Conservation (phyloP, 2,329 filamentous ascomycete genomes). For the Penicillium sp. region DNA sequence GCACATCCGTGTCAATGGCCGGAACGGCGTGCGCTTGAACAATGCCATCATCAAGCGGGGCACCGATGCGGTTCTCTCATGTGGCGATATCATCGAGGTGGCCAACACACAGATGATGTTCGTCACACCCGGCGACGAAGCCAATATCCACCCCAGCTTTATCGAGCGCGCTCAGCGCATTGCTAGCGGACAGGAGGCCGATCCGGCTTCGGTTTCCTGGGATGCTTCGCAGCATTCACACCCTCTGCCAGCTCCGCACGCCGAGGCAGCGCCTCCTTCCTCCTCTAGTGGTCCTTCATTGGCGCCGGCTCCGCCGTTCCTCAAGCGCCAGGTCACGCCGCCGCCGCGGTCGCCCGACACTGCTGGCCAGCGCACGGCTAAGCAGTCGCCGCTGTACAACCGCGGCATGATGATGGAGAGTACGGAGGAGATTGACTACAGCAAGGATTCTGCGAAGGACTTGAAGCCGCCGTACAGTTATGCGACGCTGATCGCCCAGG, state of each 20-base stretch:
- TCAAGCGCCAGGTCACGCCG: conserved; percentile 44
- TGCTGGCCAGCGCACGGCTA: conserved; percentile 38
- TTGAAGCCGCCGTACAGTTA: conserved; percentile 97
- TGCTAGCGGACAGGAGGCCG: conserved; percentile 39
- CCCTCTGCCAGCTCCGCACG: conserved; percentile 25
- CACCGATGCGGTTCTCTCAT: conserved; percentile 63
- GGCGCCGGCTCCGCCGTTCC: conserved; percentile 44
- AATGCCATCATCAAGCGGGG: conserved; percentile 66
- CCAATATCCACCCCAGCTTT: conserved; percentile 66
- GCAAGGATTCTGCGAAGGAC: conserved; percentile 77
- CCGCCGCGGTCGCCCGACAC: conserved; percentile 42
- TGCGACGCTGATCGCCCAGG: conserved; percentile 93
- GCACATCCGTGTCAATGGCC: conserved; percentile 82
- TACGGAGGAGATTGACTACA: conserved; percentile 55
- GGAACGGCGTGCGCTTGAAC: conserved; percentile 86
- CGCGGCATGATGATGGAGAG: conserved; percentile 53
- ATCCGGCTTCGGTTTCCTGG: conserved; percentile 32
- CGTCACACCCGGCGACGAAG: conserved; percentile 74
- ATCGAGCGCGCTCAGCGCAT: conserved; percentile 61
- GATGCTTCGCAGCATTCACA: conserved; percentile 41
- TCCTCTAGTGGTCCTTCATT: conserved; percentile 34
- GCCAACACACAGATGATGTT: conserved; percentile 98
- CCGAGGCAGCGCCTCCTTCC: conserved; percentile 21
- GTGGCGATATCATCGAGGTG: conserved; percentile 88
- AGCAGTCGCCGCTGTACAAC: conserved; percentile 48